A percentile compares a stretch with the other conserved stretches of the same genome.
Evolutionary conservation across 441 rosid genomes (phyloP).

Genomic region (Brassica balearica): DNA sequence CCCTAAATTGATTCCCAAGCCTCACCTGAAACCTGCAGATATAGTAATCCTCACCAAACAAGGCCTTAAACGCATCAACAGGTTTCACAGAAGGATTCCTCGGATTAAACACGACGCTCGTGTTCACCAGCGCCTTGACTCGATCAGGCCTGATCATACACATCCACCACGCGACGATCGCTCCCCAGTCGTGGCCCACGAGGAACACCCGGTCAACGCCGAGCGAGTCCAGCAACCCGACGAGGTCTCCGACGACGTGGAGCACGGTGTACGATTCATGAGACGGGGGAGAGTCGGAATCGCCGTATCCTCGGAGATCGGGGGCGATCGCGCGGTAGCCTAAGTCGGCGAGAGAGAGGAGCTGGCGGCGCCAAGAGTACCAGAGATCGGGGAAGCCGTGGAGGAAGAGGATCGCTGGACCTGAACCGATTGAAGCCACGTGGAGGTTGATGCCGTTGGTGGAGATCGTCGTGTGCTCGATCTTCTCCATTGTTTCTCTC

Average conservation of each 20-base stretch:
- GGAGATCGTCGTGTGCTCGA: conserved; percentile 56
- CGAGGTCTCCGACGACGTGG: conserved; percentile 66
- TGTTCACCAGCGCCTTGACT: conserved; percentile 64
- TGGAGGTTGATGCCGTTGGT: conserved; percentile 68
- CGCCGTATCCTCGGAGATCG: conserved; percentile 77
- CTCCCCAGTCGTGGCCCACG: conserved; percentile 83
- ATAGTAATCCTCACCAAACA: conserved; percentile 66
- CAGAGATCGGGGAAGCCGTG: conserved; percentile 79
- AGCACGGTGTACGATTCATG: conserved; percentile 51
- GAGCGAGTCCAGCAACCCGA: conserved; percentile 57
- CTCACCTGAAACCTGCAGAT: conserved; percentile 69
- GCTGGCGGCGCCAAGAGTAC: conserved; percentile 81
- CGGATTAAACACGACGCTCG: conserved; percentile 53
- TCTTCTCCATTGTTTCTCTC: conserved; percentile 57
- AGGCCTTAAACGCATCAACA: conserved; percentile 49
- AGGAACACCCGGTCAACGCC: conserved; percentile 58
- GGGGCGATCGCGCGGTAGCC: conserved; percentile 76
- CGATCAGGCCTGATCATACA: conserved; percentile 62
- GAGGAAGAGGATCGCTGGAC: conserved; percentile 65
- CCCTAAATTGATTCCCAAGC: too few species aligned
- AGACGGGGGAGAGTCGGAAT: conserved; percentile 55
- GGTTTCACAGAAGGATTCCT: conserved; percentile 57
- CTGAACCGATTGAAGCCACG: conserved; percentile 59
- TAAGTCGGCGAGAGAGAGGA: conserved; percentile 55
- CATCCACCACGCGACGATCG: conserved; percentile 62